A percentile compares a stretch with the other conserved stretches of the same genome.
phyloP scores from a whole-genome alignment of 2,329 filamentous ascomycete species.

The Aureobasidium sp. region DNA sequence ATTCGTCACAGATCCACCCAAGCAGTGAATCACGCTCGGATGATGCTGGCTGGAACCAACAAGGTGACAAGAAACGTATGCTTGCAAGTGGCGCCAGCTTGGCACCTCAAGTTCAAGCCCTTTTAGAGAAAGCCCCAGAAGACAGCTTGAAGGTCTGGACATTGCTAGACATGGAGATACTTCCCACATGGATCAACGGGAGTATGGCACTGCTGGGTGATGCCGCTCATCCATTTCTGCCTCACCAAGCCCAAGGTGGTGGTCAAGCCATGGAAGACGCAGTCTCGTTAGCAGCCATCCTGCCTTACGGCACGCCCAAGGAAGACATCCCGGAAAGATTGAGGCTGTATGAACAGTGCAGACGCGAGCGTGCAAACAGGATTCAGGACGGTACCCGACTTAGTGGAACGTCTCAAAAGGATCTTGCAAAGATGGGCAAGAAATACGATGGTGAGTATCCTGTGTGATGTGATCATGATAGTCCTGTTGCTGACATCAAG shows the following conservation, averaged over 20 bases:
- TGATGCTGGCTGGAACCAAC: slow-evolving; percentile 28
- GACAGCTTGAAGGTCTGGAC: slow-evolving; percentile 46
- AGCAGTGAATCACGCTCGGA: slow-evolving; percentile 22
- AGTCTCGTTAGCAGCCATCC: slow-evolving; percentile 47
- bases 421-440: slow-evolving; percentile 16
- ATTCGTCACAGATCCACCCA: slow-evolving; percentile 27
- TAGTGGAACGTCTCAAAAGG: slow-evolving; percentile 40
- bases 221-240: slow-evolving; percentile 59
- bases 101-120: slow-evolving; percentile 26
- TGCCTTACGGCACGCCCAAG: slow-evolving; percentile 37
- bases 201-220: slow-evolving; percentile 54
- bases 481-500: background rate
- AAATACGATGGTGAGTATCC: slow-evolving; percentile 12
- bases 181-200: slow-evolving; percentile 47
- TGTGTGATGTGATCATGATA: too few species aligned
- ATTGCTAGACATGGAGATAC: slow-evolving; percentile 51
- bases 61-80: slow-evolving; percentile 30
- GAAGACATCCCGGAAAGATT: slow-evolving; percentile 47
- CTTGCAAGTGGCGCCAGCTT: slow-evolving; percentile 33
- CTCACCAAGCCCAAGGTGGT: slow-evolving; percentile 55
- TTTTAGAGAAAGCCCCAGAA: slow-evolving; percentile 31
- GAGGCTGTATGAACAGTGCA: slow-evolving; percentile 47
- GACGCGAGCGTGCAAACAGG: slow-evolving; percentile 47
- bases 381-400: slow-evolving; percentile 51
- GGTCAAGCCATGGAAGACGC: slow-evolving; percentile 60